Conservation (phyloP, 2,329 filamentous ascomycete genomes). For the Cordyceps fumosorosea region DNA sequence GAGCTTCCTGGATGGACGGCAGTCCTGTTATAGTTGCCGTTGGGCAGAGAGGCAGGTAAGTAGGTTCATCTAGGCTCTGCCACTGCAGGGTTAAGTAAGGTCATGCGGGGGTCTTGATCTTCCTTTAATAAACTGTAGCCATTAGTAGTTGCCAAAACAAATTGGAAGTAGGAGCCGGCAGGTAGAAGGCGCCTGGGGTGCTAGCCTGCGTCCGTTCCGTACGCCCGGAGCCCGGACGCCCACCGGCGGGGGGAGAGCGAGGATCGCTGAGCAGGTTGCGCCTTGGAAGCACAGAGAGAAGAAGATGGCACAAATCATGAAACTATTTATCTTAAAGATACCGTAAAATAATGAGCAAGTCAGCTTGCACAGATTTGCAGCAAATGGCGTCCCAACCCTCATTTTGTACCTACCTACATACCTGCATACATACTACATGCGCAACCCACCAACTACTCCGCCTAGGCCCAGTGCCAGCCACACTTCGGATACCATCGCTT, state of each 20-base stretch:
- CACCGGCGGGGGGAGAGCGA: too few species aligned
- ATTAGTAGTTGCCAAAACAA: too few species aligned
- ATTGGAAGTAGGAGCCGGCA: neutral
- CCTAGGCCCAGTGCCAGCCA: neutral
- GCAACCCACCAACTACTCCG: neutral
- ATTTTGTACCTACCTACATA: neutral
- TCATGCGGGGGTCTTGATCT: neutral
- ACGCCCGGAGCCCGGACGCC: neutral
- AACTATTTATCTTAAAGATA: neutral
- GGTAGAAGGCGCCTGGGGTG: neutral
- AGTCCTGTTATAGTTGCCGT: neutral
- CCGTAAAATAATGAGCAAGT: neutral
- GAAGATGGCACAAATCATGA: neutral
- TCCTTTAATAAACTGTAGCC: too few species aligned
- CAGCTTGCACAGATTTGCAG: neutral
- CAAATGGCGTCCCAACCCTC: neutral
- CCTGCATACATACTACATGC: neutral
- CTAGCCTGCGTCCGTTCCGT: neutral
- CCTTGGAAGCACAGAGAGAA: too few species aligned
- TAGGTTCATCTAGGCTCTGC: neutral
- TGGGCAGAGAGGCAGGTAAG: neutral
- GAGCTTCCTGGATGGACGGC: neutral
- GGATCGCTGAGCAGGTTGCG: too few species aligned
- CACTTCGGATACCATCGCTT: slow-evolving; percentile 9
- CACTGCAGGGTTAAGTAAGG: neutral